phyloP scores from a whole-genome alignment of 768 basidiomycete genomes.

The Sporobolomyces phaffii region DNA sequence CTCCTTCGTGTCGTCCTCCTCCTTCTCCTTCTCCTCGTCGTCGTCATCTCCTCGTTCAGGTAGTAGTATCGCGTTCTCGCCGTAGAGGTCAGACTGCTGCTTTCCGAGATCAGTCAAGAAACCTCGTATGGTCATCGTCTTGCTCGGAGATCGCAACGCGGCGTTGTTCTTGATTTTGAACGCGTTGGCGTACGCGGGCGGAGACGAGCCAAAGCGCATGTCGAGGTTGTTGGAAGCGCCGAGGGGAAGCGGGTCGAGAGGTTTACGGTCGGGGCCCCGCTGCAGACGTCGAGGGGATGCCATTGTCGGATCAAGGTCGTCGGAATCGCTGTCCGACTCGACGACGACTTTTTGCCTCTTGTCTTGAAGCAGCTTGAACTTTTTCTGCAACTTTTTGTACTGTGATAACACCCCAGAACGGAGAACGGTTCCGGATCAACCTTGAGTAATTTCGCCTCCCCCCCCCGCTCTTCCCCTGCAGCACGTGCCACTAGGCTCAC shows the following conservation, averaged over 20 bases:
- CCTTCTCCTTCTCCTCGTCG: background rate
- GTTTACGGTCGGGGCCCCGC: background rate
- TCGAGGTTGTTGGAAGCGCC: background rate
- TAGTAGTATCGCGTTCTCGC: too few relatives aligned
- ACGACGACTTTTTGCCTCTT: background rate
- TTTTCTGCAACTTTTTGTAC: background rate
- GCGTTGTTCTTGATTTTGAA: slow-evolving; percentile 8
- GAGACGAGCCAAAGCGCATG: background rate
- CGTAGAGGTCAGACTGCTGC: too few relatives aligned
- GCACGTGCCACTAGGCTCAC: too few relatives aligned
- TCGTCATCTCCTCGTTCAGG: background rate
- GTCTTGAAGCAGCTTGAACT: background rate
- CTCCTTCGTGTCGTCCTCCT: background rate
- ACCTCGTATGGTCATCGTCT: background rate
- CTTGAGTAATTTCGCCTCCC: background rate
- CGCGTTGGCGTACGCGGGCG: background rate
- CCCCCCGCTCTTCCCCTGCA: too few relatives aligned
- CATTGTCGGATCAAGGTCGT: background rate
- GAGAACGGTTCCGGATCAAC: background rate
- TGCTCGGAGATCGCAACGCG: background rate
- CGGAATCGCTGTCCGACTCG: background rate
- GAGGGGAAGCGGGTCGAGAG: background rate
- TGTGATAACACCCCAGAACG: background rate
- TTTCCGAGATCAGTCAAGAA: too few relatives aligned
- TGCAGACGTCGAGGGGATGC: background rate